phyloP scores from a whole-genome alignment of 2,329 filamentous ascomycete species.

The Blumeria graminis region DNA sequence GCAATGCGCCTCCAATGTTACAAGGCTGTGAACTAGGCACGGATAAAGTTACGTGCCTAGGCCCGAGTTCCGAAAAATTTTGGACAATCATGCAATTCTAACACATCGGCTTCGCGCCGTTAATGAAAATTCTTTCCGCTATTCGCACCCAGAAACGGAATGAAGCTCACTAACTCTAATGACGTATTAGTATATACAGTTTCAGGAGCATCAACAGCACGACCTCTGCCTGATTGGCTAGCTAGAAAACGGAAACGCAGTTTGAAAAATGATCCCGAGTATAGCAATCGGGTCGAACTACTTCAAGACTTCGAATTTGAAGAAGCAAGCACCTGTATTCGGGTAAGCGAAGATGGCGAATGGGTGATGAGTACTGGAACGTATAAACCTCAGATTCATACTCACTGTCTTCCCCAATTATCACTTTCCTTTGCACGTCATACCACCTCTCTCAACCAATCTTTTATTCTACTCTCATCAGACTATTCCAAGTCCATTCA shows the following conservation, averaged over 20 bases:
- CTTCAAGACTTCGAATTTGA: constrained; percentile 97
- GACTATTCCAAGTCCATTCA: constrained; percentile 92
- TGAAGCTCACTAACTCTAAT: constrained; percentile 67
- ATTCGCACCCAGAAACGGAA: constrained; percentile 15
- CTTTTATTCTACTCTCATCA: constrained; percentile 64
- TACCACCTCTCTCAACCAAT: constrained; percentile 76
- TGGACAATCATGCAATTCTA: no score
- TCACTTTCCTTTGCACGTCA: constrained; percentile 86
- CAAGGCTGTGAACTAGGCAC: no score
- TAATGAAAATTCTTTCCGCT: background rate
- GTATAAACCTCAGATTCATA: constrained; percentile 62
- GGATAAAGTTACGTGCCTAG: no score
- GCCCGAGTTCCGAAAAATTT: no score
- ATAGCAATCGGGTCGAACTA: constrained; percentile 78
- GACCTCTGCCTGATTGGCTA: constrained; percentile 87
- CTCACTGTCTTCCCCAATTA: constrained; percentile 82
- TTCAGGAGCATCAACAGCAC: constrained; percentile 66
- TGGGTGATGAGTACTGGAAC: constrained; percentile 91
- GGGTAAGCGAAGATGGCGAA: constrained; percentile 81
- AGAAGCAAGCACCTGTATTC: constrained; percentile 74
- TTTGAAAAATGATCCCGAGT: constrained; percentile 78
- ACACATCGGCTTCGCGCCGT: no score
- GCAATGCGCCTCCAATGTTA: no score
- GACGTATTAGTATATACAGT: constrained; percentile 85
- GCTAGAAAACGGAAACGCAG: constrained; percentile 71